Conservation (phyloP, 75 land plant species). For the Pinus taeda region DNA sequence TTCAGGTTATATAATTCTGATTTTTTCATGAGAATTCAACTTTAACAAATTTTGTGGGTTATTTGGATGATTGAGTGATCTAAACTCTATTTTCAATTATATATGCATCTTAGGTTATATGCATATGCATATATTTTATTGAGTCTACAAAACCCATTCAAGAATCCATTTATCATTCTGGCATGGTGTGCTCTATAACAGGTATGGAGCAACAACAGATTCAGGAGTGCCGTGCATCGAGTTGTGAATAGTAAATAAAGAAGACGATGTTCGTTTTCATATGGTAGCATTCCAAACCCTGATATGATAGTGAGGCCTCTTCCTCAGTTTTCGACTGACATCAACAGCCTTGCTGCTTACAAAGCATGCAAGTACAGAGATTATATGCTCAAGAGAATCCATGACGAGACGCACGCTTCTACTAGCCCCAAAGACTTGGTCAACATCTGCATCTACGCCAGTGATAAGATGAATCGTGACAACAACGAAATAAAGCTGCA, state of each 20-base stretch:
- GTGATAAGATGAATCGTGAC: not conserved
- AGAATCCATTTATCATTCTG: no score
- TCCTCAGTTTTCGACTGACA: not conserved
- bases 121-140: no score
- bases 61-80: no score
- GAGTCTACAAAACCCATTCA: no score
- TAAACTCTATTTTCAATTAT: no score
- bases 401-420: not conserved
- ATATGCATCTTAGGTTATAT: no score
- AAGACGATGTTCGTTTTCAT: not conserved
- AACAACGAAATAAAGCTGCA: no score
- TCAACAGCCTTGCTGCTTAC: not conserved
- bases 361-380: not conserved
- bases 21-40: no score
- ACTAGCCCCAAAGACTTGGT: not conserved
- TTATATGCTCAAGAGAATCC: not conserved
- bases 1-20: slow-evolving; percentile 22
- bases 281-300: not conserved
- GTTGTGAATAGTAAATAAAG: not conserved
- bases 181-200: not conserved
- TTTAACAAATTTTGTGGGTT: no score
- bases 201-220: slow-evolving; percentile 9
- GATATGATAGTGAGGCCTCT: not conserved
- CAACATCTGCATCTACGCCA: slow-evolving; percentile 4
- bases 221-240: not conserved